Conservation (phyloP, 2,329 filamentous ascomycete genomes). For the Talaromyces pinophilus region DNA sequence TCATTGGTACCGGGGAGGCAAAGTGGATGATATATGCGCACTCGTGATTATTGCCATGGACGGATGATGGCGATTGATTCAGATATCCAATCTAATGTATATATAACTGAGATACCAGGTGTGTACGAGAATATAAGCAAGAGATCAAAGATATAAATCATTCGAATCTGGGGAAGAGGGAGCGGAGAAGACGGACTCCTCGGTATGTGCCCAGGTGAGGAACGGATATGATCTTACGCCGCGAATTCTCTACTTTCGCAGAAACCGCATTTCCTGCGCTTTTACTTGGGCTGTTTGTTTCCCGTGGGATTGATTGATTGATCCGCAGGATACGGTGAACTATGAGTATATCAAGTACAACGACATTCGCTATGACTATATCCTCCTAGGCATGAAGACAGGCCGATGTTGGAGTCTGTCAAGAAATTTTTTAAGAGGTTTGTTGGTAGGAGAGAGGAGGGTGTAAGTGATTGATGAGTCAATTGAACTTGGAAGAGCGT, state of each 20-base stretch:
- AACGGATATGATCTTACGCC: too few species aligned
- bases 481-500: not conserved
- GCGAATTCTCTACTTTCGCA: too few species aligned
- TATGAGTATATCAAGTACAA: too few species aligned
- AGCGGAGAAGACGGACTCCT: not conserved
- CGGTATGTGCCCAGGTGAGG: too few species aligned
- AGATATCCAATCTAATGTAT: not conserved
- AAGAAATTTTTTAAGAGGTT: conserved; percentile 4
- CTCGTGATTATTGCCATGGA: conserved; percentile 74
- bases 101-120: not conserved
- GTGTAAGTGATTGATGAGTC: not conserved
- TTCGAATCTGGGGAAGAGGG: not conserved
- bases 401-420: not conserved
- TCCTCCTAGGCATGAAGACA: not conserved
- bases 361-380: too few species aligned
- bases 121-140: not conserved
- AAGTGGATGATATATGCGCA: conserved; percentile 93
- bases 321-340: too few species aligned
- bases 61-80: conserved; percentile 7
- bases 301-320: too few species aligned
- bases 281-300: too few species aligned
- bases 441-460: not conserved
- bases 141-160: not conserved
- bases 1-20: conserved; percentile 87
- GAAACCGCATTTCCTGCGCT: too few species aligned